These are phyloP conservation scores for Umbelopsis sp. DNA, from an alignment of 192 early-diverging fungal species.

Conservation along the genomic window DNA sequence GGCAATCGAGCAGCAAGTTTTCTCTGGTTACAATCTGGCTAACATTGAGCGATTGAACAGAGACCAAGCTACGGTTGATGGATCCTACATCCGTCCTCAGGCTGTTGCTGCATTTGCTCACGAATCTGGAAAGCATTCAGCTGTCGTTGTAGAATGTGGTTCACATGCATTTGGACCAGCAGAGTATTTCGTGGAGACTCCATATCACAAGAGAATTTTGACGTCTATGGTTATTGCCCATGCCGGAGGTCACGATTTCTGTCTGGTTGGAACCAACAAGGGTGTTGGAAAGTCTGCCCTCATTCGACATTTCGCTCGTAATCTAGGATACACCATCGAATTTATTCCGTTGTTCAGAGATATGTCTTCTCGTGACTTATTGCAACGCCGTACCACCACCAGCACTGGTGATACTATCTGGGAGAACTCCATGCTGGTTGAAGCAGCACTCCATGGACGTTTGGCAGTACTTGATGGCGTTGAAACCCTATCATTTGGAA, in stretches of 20 bases:
- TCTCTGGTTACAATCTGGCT: slow-evolving; percentile 45
- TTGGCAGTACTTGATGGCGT: slow-evolving; percentile 76
- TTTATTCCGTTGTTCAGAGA: slow-evolving; percentile 77
- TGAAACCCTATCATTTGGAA: slow-evolving; percentile 70
- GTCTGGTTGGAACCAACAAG: slow-evolving; percentile 67
- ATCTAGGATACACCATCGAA: slow-evolving; percentile 61
- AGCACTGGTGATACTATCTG: slow-evolving; percentile 73
- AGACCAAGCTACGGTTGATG: slow-evolving; percentile 27
- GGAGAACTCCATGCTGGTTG: slow-evolving; percentile 72
- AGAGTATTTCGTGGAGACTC: slow-evolving; percentile 60
- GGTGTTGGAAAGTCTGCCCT: slow-evolving; percentile 74
- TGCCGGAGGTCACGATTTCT: slow-evolving; percentile 62
- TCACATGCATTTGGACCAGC: slow-evolving; percentile 43
- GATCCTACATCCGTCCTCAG: slow-evolving; percentile 35
- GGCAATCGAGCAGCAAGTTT: slow-evolving; percentile 39
- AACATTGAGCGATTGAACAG: slow-evolving; percentile 33
- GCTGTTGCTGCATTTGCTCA: slow-evolving; percentile 34
- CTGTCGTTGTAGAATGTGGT: slow-evolving; percentile 42
- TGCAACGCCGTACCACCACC: slow-evolving; percentile 75
- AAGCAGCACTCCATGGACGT: slow-evolving; percentile 72
- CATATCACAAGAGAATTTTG: slow-evolving; percentile 52
- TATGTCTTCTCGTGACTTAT: slow-evolving; percentile 78
- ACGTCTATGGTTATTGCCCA: slow-evolving; percentile 59
- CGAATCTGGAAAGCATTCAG: slow-evolving; percentile 2
- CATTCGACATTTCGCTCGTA: slow-evolving; percentile 54